Percentiles rank a stretch among this genome's conserved stretches.
phyloP scores from a whole-genome alignment of 208 protist genomes.

The Leishmania tropica region DNA sequence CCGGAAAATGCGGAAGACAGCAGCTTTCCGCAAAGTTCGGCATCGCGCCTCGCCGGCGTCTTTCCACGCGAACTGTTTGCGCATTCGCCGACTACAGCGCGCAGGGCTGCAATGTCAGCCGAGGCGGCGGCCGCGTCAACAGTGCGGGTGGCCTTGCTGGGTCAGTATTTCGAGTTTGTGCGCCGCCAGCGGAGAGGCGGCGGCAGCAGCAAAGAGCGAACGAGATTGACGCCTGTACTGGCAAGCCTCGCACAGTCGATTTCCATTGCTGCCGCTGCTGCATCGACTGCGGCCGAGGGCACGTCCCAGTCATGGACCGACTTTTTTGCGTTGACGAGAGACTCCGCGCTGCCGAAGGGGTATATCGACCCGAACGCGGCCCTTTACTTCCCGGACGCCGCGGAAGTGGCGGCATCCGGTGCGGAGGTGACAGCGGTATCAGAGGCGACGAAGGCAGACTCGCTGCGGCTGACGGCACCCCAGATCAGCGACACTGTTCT shows the following conservation, averaged over 20 bases:
- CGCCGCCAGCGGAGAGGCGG: not conserved
- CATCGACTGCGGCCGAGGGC: not conserved
- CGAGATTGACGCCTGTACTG: conserved; percentile 5
- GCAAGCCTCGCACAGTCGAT: not conserved
- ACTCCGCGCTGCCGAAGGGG: conserved; percentile 37
- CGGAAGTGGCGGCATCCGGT: not conserved
- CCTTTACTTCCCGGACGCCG: conserved; percentile 27
- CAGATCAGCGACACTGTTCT: not conserved
- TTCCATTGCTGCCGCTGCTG: not conserved
- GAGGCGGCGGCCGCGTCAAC: conserved; percentile 1
- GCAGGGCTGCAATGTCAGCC: not conserved
- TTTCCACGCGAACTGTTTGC: conserved; percentile 19
- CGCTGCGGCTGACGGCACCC: conserved; percentile 3
- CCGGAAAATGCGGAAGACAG: not conserved
- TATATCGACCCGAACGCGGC: conserved; percentile 17
- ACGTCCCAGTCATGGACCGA: conserved; percentile 30
- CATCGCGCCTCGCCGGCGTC: not conserved
- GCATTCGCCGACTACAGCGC: not conserved
- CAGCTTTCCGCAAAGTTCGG: not conserved
- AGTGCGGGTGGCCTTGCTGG: conserved; percentile 26
- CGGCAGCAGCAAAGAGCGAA: not conserved
- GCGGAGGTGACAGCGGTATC: conserved; percentile 3
- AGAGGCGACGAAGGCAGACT: not conserved
- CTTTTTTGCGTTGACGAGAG: conserved; percentile 39
- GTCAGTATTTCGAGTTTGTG: conserved; percentile 33